Evolutionary conservation across 1,139 yeast species (phyloP).

Genomic region (Yamadazyma trypodendri): DNA sequence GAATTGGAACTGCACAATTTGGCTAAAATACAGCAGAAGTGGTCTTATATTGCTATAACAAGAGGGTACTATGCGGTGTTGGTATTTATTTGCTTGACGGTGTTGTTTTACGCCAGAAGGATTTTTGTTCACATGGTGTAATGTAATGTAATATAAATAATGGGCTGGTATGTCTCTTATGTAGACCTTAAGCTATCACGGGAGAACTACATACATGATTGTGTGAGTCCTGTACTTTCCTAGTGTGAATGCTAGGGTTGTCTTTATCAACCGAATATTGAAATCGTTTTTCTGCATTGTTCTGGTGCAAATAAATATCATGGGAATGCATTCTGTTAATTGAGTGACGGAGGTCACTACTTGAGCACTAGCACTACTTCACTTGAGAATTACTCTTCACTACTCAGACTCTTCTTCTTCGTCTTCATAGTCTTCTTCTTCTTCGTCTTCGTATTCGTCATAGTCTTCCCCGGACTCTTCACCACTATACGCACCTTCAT

Average conservation of each 20-base stretch:
- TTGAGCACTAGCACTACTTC: too few species aligned
- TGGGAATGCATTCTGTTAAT: too few species aligned
- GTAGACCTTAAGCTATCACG: too few species aligned
- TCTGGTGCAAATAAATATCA: too few species aligned
- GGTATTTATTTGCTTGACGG: slow-evolving; percentile 21
- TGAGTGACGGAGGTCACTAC: too few species aligned
- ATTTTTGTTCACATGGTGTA: slow-evolving; percentile 15
- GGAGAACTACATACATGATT: too few species aligned
- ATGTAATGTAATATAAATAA: slow-evolving; percentile 1
- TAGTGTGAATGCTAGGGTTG: too few species aligned
- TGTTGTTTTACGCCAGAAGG: slow-evolving; percentile 28
- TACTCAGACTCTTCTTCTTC: background rate
- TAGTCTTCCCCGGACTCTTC: slow-evolving; percentile 5
- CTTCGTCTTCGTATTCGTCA: slow-evolving; percentile 2
- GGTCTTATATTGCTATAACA: slow-evolving; percentile 55
- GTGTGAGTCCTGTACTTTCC: too few species aligned
- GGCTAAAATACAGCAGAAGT: slow-evolving; percentile 51
- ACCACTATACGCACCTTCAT: slow-evolving; percentile 4
- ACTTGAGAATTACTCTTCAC: too few species aligned
- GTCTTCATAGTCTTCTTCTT: background rate
- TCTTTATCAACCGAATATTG: too few species aligned
- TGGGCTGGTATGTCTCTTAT: too few species aligned
- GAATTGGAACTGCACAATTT: slow-evolving; percentile 69
- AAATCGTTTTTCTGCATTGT: too few species aligned
- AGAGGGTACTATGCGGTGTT: slow-evolving; percentile 45